Conservation (phyloP, 2,329 filamentous ascomycete species). For the Chrysosporium queenslandicum region DNA sequence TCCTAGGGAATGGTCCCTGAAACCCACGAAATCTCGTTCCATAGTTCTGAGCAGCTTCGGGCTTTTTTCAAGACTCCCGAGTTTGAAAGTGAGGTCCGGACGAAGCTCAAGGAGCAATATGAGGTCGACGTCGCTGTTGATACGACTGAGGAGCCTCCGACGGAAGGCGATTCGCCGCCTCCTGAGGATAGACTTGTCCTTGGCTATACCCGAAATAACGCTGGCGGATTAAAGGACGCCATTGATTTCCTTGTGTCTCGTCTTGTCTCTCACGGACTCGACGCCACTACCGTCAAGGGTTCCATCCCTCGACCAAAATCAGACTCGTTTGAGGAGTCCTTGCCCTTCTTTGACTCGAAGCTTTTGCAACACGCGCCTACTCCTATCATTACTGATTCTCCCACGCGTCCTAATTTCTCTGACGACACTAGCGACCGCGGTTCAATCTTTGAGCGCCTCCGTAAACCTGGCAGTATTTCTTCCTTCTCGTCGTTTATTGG, state of each 20-base stretch:
- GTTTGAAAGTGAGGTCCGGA: constrained; percentile 68
- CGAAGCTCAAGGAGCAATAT: constrained; percentile 81
- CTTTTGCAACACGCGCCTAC: constrained; percentile 84
- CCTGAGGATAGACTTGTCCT: constrained; percentile 51
- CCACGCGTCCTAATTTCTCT: constrained; percentile 72
- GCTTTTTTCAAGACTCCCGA: constrained; percentile 73
- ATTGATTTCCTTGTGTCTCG: constrained; percentile 87
- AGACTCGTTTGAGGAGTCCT: constrained; percentile 93
- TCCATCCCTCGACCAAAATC: constrained; percentile 97
- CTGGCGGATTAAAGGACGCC: constrained; percentile 86
- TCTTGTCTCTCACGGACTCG: constrained; percentile 79
- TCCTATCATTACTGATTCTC: constrained; percentile 72
- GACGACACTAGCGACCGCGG: constrained; percentile 72
- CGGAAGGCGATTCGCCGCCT: constrained; percentile 37
- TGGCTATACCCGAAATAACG: constrained; percentile 92
- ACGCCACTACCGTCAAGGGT: constrained; percentile 76
- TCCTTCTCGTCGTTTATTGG: constrained; percentile 94
- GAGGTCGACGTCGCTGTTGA: constrained; percentile 77
- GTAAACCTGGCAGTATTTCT: constrained; percentile 89
- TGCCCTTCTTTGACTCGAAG: constrained; percentile 96
- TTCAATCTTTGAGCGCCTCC: constrained; percentile 80
- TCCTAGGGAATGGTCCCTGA: constrained; percentile 86
- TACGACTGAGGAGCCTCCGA: constrained; percentile 29
- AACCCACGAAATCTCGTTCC: constrained; percentile 81
- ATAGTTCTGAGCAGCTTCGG: constrained; percentile 62